Base-by-base conservation (phyloP, 1,139 yeast genomes). In the Pichia sp. region DNA sequence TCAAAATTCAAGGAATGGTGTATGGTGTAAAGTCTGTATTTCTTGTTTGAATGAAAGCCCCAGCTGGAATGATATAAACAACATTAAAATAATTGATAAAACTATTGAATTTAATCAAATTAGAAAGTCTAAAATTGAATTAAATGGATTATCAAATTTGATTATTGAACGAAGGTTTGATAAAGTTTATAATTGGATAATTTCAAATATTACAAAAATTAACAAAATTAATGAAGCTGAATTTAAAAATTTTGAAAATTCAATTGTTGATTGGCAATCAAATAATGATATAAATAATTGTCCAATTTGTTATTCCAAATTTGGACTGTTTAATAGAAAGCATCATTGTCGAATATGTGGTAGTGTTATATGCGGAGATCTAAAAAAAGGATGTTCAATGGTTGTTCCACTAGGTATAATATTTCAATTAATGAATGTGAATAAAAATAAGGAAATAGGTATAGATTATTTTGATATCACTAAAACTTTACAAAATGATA, bases 271-370 rank as follows among this genome's bases (percentile, higher is more conserved):
- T 28, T 92, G 97, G 97, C 77, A 77, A 50, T 71, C 71, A 47
- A 94, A 82, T 54, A 51, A 64, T 1, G 58, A 56, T 2, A 72
- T 74, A 0, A 55, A 67, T 0, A 66, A 70, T 49, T 92, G 98
- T 60, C 70, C 76, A 4, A 68, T 86, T 5, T 92, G 98, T 56
- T 62, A 68, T 24, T 67, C 71, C 11, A 57, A 60, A 32, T 92
- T 87, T 61, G 71, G 71, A 28, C 65, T 84, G 40, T 61, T 82
- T 6, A 60, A 78, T 23, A 46, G 63, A 22, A 69, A 96, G 46
- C 87, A 86, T 55, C 97, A 92, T 59, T 60, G 64, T 43, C 45
- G 63, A 35, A 37, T 57, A 1, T 92, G 97, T 66, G 97, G 97
- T 0, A 60, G 65, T 30, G 76, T 85, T 1, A 89, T 87, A 0